Conservation (phyloP, 768 basidiomycete species). For the Rickenella mellea region DNA sequence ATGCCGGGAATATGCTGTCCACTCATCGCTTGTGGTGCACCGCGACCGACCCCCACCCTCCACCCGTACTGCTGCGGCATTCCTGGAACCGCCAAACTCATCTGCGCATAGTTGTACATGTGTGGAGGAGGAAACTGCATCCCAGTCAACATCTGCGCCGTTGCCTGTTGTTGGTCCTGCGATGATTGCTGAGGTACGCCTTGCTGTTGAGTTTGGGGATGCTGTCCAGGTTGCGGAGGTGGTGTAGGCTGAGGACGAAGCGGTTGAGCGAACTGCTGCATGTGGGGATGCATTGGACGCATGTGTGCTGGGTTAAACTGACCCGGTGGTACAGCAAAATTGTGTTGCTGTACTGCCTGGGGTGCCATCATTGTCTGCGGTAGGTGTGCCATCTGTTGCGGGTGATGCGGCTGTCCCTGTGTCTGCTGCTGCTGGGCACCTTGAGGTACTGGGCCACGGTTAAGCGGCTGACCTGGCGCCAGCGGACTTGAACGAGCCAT, state of each 20-base stretch:
- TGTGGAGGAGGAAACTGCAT: conserved; percentile 8
- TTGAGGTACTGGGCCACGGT: not conserved
- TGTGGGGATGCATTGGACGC: not conserved
- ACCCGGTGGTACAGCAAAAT: not conserved
- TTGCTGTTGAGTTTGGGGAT: no score
- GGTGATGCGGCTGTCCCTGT: conserved; percentile 7
- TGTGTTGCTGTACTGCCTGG: not conserved
- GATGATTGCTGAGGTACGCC: no score
- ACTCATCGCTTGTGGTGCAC: conserved; percentile 9
- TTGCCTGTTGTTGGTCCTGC: no score
- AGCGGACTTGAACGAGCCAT: not conserved
- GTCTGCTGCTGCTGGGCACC: not conserved
- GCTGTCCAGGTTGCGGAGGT: no score
- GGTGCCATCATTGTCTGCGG: conserved; percentile 1
- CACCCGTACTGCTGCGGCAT: conserved; percentile 5
- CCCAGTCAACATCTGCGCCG: conserved; percentile 5
- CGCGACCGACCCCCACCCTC: no score
- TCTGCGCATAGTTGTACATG: conserved; percentile 12
- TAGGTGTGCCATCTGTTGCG: not conserved
- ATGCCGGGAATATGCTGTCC: conserved; percentile 5
- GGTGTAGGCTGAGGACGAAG: no score
- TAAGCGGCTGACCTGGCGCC: not conserved
- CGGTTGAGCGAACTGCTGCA: not conserved
- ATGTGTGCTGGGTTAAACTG: not conserved
- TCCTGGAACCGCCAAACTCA: conserved; percentile 9